A percentile compares a stretch with the other conserved stretches of the same genome.
Evolutionary conservation across 2,329 filamentous ascomycete genomes (phyloP).

Genomic region (Neurospora sp.): DNA sequence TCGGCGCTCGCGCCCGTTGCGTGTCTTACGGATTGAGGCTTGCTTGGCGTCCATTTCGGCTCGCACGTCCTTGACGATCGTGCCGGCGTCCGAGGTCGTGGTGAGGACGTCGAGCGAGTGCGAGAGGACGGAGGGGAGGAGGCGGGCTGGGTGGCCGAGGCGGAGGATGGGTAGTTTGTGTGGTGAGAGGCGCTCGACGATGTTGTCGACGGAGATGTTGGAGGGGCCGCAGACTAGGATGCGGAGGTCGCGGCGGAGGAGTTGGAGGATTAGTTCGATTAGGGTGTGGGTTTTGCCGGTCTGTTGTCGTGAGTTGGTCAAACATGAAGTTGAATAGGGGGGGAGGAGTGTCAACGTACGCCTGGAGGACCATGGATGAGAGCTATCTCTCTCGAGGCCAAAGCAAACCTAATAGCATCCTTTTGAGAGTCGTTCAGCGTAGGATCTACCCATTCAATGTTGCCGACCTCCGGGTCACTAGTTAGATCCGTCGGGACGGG

Average conservation of each 20-base stretch:
- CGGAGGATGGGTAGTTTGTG: conserved; percentile 82
- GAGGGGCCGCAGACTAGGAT: conserved; percentile 92
- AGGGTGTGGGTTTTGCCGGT: conserved; percentile 96
- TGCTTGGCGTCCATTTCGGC: conserved; percentile 91
- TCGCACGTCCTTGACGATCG: conserved; percentile 81
- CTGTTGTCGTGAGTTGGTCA: conserved; percentile 23
- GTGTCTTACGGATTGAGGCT: conserved; percentile 77
- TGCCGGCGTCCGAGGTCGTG: conserved; percentile 79
- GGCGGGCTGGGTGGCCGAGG: conserved; percentile 82
- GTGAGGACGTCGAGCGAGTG: conserved; percentile 90
- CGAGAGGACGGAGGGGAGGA: conserved; percentile 77
- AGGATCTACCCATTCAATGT: conserved; percentile 51
- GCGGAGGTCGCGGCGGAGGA: conserved; percentile 62
- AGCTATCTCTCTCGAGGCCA: conserved; percentile 72
- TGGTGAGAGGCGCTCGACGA: conserved; percentile 80
- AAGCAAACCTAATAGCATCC: conserved; percentile 67
- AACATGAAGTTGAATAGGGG: neutral
- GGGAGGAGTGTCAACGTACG: conserved; percentile 28
- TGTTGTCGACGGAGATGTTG: conserved; percentile 97
- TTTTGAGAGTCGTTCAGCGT: conserved; percentile 58
- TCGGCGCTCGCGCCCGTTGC: conserved; percentile 66
- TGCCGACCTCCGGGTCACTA: conserved; percentile 31
- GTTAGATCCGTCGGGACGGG: conserved; percentile 33
- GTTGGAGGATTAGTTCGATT: conserved; percentile 89
- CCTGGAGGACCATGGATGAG: conserved; percentile 93